A percentile compares a stretch with the other conserved stretches of the same genome.
These are phyloP conservation scores for Antitrichia curtipendula DNA, from an alignment of 225 moss, liverwort and hornwort genomes.

Conservation along the genomic window DNA sequence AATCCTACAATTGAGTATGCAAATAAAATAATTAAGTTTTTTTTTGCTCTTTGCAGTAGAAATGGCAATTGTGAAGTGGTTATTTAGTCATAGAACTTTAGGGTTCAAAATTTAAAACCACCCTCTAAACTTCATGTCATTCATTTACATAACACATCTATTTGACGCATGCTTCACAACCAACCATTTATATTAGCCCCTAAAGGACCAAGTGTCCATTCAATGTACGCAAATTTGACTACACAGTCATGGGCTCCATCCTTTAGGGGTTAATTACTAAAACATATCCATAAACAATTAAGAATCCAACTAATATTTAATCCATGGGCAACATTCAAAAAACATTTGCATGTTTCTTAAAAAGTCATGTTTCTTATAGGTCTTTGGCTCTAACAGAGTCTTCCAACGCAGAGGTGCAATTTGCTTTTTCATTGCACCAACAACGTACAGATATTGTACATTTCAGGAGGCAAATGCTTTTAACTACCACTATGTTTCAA, in stretches of 20 bases:
- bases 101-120: not conserved
- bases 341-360: not conserved
- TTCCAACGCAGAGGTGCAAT: not conserved
- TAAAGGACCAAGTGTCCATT: too few relatives aligned
- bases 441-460: not conserved
- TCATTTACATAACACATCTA: not conserved
- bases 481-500: fast-evolving
- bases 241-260: too few relatives aligned
- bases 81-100: not conserved
- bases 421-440: not conserved
- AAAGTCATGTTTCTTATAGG: too few relatives aligned
- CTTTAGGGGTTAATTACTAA: too few relatives aligned
- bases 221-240: too few relatives aligned
- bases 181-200: not conserved
- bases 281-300: not conserved
- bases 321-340: not conserved
- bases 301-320: not conserved
- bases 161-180: not conserved
- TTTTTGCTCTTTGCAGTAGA: not conserved
- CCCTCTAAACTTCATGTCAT: not conserved
- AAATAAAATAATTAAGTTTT: not conserved
- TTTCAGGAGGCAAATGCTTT: fast-evolving
- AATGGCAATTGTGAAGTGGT: not conserved
- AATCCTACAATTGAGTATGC: not conserved
- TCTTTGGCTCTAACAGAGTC: fast-evolving